Base-by-base conservation (phyloP, 345 rosid genomes). In the Citrus hindsii region DNA sequence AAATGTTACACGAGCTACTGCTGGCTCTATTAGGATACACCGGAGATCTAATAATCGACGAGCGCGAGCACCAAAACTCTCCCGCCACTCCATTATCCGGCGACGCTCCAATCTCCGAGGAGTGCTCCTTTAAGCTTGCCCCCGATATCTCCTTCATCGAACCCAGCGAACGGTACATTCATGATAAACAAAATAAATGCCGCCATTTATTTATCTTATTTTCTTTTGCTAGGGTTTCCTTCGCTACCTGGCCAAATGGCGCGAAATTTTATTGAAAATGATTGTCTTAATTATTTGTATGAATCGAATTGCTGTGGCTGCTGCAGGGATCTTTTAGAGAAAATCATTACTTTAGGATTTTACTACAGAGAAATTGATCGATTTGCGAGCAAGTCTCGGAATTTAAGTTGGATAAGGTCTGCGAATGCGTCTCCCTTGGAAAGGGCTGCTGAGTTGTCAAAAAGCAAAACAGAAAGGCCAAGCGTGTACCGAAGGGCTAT, bases 311-410 rank as follows among this genome's bases (percentile, higher is more conserved):
- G 70, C 59, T 46, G 25, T 9, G 22, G 37, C 33, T 46, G 58
- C 74, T 76, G 81, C 82, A 93, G 98, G 91, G 97, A 91, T 77
- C 84, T 95, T 53, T 90, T 95, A n/a, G 94, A 90, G 87, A 86
- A 91, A 89, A 90, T 96, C 80, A 84, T 96, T 73, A 84, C 90
- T 58, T 77, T 96, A 73, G 99, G 97, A 73, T 96, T 96, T 88
- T 92, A 92, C 84, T 94, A 96, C 69, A 76, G 99, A 59, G 97
- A 96, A 83, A 93, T 96, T 22, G 99, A 96, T 77, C 88, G 97
- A 9, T 91, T 94, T 67, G 90, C 97, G 5, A 79, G 91, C 28
- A 88, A 84, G 56, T 93, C 97, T 1, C 87, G 97, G 59, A 91
- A 95, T 81, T 84, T 96, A 81, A 90, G 97, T 63, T 96, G 99